Evolutionary conservation across 495 filamentous ascomycete species (phyloP), one percentile per base, ranked within the genome.

Genomic region (Penicillium parvum): DNA sequence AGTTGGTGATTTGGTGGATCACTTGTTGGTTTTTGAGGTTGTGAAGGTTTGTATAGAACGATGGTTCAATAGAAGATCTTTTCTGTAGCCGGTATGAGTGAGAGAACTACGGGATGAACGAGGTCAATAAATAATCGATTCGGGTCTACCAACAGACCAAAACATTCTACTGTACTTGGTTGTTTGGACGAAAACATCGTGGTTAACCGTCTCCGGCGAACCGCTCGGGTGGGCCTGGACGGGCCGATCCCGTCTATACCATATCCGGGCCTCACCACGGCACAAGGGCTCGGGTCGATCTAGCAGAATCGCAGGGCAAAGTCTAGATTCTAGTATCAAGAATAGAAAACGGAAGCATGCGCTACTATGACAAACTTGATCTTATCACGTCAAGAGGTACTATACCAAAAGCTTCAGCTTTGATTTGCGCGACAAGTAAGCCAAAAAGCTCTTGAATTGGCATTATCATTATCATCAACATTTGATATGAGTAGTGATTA

Each of bases 191-290:
- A 10, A 30, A 37, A 7, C 22, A 42, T 17, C 5, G 18, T 28
- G 2, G 20, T 25, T 27, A 25, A 18, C 45, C 45, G 45, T 48
- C 45, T 48, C 42, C 45, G 37, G 37, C 38, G 30, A 32, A 15
- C 27, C 20, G 20, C 17, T 21, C 14, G 7, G 25, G 25, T 30
- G 11, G 9, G 3, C n/a, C 29, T 28, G 14, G 45, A 22, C 23
- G 36, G 25, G 8, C 37, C 14, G 25, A 48, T 11, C 29, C 11
- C 34, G 36, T 15, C 21, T 21, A 9, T 40, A 12, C 45, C 45
- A 38, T 38, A 48, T 48, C 22, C 45, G 38, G 45, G 9, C 33
- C 12, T 15, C 28, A 30, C 28, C 16, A 15, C n/a, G n/a, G n/a
- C n/a, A n/a, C n/a, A n/a, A n/a, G n/a, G n/a, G n/a, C n/a, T n/a